These are phyloP conservation scores for Pneumocystis carinii DNA, from an alignment of 1,139 yeast genomes.

Conservation along the genomic window DNA sequence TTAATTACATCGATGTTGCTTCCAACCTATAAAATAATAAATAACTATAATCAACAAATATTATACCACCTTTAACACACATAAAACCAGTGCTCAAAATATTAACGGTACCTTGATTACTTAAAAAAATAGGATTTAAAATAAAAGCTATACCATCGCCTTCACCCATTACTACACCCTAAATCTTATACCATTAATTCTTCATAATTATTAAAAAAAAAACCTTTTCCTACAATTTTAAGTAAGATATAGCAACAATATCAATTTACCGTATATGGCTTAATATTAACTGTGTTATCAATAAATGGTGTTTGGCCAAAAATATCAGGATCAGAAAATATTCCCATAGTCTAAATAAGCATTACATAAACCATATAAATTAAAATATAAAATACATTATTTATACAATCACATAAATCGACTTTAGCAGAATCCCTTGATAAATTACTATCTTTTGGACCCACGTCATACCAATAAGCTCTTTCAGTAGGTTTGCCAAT, in stretches of 20 bases:
- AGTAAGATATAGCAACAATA: not conserved
- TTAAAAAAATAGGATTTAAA: slow-evolving; percentile 44
- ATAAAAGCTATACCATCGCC: slow-evolving; percentile 94
- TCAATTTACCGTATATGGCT: not conserved
- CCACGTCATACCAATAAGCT: slow-evolving; percentile 64
- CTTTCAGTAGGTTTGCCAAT: slow-evolving; percentile 93
- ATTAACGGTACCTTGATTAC: slow-evolving; percentile 25
- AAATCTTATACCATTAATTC: not conserved
- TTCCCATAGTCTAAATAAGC: not conserved
- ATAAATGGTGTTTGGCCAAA: not conserved
- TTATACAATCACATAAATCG: slow-evolving; percentile 33
- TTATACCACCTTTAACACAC: slow-evolving; percentile 14
- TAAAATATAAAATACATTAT: not conserved
- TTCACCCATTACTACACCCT: slow-evolving; percentile 61
- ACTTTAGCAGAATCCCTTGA: slow-evolving; percentile 33
- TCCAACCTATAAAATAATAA: not conserved
- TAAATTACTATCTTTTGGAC: slow-evolving; percentile 16
- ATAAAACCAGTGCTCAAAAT: slow-evolving; percentile 5
- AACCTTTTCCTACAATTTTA: not conserved
- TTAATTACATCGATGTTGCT: not conserved
- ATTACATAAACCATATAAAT: not conserved
- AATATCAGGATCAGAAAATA: not conserved
- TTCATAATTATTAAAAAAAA: not conserved
- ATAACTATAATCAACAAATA: not conserved
- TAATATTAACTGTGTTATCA: slow-evolving; percentile 1